Evolutionary conservation across 345 rosid genomes (phyloP), one percentile per base, ranked within the genome.

Genomic region (Populus nigra): DNA sequence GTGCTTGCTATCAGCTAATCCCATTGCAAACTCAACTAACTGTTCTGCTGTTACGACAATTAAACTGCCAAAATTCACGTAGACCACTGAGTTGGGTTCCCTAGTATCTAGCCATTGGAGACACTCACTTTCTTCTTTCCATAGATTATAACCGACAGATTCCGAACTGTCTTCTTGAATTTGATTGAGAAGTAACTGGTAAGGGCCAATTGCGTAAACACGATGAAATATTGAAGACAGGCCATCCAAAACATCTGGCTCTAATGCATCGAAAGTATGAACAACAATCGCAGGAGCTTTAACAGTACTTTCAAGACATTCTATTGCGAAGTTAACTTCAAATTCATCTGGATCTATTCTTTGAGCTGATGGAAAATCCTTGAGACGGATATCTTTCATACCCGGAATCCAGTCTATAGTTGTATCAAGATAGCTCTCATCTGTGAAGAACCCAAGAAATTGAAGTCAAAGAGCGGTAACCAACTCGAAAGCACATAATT

Each of bases 31-130:
- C 36, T 72, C 75, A 20, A 72, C 41, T 11, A 72, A 13, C 17
- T 72, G 75, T 33, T 22, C 43, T 13, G 12, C 41, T 22, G 65
- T 53, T 3, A 55, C 5, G 22, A 53, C 27, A 16, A 11, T 7
- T 53, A 72, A 5, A 36, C 75, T 72, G 2, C 75, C 75, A 53
- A 72, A 53, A 53, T 72, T 72, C 45, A 72, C 75, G 3, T 72
- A 72, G 23, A 72, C 5, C 7, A 50, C 75, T 22, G 75, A 55
- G 23, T 35, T 55, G 13, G 63, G 63, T 0, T 57, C 6, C 5
- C 3, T 57, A 8, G 73, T 43, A 7, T 71, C 59, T 8, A 71
- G 73, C 73, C 73, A 71, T 31, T 71, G 57, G 13, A 49, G 73
- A 47, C 73, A 71, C 20, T 29, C 17, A 49, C 36, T 8, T 16